Evolutionary conservation across 208 protist species (phyloP), one percentile per base, ranked within the genome.

Genomic region (Trypanosoma rangeli): DNA sequence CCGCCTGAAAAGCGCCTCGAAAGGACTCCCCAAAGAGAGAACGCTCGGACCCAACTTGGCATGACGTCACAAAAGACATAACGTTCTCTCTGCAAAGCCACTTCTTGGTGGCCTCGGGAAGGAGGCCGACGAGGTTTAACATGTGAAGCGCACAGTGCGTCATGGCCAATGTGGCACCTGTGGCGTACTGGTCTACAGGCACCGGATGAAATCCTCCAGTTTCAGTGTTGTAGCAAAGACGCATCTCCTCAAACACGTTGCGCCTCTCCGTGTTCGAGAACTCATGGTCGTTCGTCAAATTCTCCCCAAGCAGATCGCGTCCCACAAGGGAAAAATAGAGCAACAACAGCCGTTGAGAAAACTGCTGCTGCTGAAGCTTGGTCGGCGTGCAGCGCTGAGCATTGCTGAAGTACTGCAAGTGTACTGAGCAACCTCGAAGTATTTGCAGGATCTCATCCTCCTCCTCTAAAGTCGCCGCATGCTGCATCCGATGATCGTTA

Each of bases 141-240:
- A 72, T 49, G 26, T 78, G 73, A 24, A 78, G 64, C 4, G 73
- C 73, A 61, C 65, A 78, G 37, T 78, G 73, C 10, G 73, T 78
- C 65, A 78, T 78, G 26, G 73, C 10, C 20, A 78, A 24, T 35
- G 73, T 63, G 22, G 66, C 22, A 22, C 63, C 22, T 42, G 56
- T 68, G 9, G n/a, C 26, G 44, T 68, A 72, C 7, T 20, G 5
- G 13, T 2, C 8, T 33, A 66, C 35, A 31, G 48, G 39, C 55
- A 61, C 73, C 24, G 73, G 49, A 42, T 66, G 59, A 72, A 78
- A 78, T 18, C 73, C 73, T 52, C 73, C 73, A 15, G 59, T 55
- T 18, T 35, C 37, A 35, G 5, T 15, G 50, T 73, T 42, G 39
- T 78, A 78, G 37, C 73, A 78, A 44, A 33, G 50, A 5, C 39